These are phyloP conservation scores for Trametes sp. DNA, from an alignment of 1,284 basidiomycete genomes.

Conservation along the genomic window DNA sequence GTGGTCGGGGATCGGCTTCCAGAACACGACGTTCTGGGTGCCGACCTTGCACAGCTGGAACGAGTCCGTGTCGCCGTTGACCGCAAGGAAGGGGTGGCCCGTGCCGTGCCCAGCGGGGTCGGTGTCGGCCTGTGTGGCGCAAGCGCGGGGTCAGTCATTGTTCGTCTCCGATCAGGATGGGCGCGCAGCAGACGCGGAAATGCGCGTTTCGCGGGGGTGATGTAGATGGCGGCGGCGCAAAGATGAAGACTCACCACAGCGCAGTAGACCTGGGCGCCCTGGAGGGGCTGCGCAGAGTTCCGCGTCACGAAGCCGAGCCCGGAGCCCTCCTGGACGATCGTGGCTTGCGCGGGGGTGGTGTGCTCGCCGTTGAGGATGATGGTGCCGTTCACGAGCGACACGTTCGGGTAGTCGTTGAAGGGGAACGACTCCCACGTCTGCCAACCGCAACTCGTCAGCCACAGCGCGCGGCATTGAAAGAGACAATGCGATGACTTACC, in stretches of 20 bases:
- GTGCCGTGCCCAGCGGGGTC: constrained; percentile 36
- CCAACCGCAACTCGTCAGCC: background rate
- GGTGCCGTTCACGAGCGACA: constrained; percentile 32
- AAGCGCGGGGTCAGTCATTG: background rate
- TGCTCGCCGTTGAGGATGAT: constrained; percentile 27
- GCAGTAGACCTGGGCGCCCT: constrained; percentile 35
- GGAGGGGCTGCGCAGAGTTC: constrained; percentile 22
- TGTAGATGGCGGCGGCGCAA: no score
- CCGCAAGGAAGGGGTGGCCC: constrained; percentile 37
- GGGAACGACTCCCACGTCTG: constrained; percentile 38
- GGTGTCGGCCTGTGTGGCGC: constrained; percentile 31
- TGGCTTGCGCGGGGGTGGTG: constrained; percentile 21
- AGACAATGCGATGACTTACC: constrained; percentile 17
- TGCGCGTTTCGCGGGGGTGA: no score
- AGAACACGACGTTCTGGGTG: constrained; percentile 36
- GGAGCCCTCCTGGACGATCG: constrained; percentile 21
- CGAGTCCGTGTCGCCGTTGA: constrained; percentile 36
- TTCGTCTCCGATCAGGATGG: no score
- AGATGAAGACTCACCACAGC: constrained; percentile 30
- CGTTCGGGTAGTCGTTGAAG: constrained; percentile 33
- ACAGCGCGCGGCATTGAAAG: background rate
- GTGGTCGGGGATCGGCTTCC: constrained; percentile 26
- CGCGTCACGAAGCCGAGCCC: constrained; percentile 28
- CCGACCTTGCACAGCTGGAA: constrained; percentile 37
- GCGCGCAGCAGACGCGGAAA: no score